Conservation (phyloP, 2,329 filamentous ascomycete species). For the Eutypa lata region DNA sequence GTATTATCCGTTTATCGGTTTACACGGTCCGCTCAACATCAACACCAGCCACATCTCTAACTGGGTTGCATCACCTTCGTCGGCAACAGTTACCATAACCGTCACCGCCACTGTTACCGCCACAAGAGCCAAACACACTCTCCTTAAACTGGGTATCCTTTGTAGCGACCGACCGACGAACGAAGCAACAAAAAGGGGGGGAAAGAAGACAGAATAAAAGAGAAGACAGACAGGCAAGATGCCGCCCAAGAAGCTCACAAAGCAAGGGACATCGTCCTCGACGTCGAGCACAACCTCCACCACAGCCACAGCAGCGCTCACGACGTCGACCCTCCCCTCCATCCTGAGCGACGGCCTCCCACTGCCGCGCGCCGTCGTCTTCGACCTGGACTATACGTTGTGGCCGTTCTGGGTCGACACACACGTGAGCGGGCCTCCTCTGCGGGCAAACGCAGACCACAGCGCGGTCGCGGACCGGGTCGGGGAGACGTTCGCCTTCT, state of each 20-base stretch:
- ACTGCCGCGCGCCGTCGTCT: slow-evolving; percentile 80
- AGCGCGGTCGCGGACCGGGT: slow-evolving; percentile 47
- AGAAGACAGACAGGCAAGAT: not conserved
- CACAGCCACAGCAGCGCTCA: slow-evolving; percentile 19
- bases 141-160: too few relatives aligned
- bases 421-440: slow-evolving; percentile 75
- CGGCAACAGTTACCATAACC: too few relatives aligned
- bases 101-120: not conserved
- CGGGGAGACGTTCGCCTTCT: slow-evolving; percentile 69
- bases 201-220: too few relatives aligned
- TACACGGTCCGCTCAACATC: not conserved
- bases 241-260: slow-evolving; percentile 26
- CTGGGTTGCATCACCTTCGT: too few relatives aligned
- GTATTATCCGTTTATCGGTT: not conserved
- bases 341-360: slow-evolving; percentile 58
- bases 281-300: slow-evolving; percentile 5
- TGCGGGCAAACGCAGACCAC: slow-evolving; percentile 48
- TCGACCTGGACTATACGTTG: slow-evolving; percentile 97
- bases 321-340: slow-evolving; percentile 30
- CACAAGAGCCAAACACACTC: not conserved
- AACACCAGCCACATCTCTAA: not conserved
- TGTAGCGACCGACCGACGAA: too few relatives aligned
- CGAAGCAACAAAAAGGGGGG: too few relatives aligned
- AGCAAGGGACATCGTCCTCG: slow-evolving; percentile 16
- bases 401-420: slow-evolving; percentile 99